These are phyloP conservation scores for Botrytis paeoniae DNA, from an alignment of 2,329 filamentous ascomycete genomes.

Conservation along the genomic window DNA sequence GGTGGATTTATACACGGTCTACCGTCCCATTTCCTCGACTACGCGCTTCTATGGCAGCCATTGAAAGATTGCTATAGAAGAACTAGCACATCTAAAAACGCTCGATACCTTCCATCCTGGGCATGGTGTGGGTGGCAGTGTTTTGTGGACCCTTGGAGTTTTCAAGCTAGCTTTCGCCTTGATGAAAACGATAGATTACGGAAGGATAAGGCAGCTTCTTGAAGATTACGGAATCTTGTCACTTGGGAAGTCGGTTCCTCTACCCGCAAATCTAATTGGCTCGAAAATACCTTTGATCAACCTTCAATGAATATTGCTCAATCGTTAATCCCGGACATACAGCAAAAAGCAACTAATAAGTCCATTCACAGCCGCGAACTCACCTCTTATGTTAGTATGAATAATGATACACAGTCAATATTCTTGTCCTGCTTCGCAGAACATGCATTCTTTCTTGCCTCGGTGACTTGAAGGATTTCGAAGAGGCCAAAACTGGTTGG, in stretches of 20 bases:
- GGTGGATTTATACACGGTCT: background rate
- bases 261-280: background rate
- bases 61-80: background rate
- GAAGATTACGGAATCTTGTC: background rate
- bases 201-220: background rate
- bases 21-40: background rate
- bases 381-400: background rate
- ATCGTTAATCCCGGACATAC: background rate
- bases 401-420: background rate
- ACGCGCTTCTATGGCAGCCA: background rate
- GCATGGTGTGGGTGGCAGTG: background rate
- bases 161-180: background rate
- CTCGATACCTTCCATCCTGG: background rate
- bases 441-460: background rate
- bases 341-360: background rate
- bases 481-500: too few relatives aligned
- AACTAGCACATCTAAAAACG: background rate
- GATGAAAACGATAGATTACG: background rate
- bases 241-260: background rate
- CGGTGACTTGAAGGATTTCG: too few relatives aligned
- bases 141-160: background rate
- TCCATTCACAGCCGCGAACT: background rate
- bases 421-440: background rate
- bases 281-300: background rate
- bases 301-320: background rate